phyloP scores from a whole-genome alignment of 495 filamentous ascomycete genomes.

The Penicillium desertorum region DNA sequence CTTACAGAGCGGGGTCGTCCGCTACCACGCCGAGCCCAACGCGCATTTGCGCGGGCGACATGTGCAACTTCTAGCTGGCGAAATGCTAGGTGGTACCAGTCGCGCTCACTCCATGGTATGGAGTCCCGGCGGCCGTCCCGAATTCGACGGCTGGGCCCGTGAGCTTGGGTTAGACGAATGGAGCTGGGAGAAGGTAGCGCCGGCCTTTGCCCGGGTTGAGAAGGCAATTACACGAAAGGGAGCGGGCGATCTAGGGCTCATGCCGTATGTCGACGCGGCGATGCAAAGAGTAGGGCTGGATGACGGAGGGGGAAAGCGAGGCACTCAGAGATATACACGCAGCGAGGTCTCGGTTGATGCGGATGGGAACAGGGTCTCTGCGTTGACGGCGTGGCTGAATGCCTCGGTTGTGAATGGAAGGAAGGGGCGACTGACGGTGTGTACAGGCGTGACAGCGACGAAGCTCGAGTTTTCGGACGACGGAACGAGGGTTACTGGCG shows the following conservation, averaged over 20 bases:
- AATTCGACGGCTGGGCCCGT: slow-evolving; percentile 2
- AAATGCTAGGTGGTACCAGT: slow-evolving; percentile 1
- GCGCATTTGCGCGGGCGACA: neutral
- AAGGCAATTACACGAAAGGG: neutral
- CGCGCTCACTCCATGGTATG: slow-evolving; percentile 3
- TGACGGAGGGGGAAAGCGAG: neutral
- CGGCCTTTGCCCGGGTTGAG: neutral
- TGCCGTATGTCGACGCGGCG: neutral
- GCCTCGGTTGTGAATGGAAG: neutral
- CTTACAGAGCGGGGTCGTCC: neutral
- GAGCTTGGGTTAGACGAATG: slow-evolving; percentile 1
- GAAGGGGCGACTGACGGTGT: neutral
- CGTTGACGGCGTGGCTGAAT: slow-evolving; percentile 3
- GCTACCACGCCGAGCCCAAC: neutral
- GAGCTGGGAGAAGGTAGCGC: slow-evolving; percentile 1
- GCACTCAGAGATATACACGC: slow-evolving; percentile 2
- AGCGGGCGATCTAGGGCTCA: neutral
- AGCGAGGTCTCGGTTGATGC: slow-evolving; percentile 7
- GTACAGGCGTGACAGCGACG: neutral
- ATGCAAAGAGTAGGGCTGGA: slow-evolving; percentile 1
- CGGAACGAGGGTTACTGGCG: neutral
- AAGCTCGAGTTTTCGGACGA: slow-evolving; percentile 3
- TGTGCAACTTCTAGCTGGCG: slow-evolving; percentile 1
- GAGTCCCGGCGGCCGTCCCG: slow-evolving; percentile 1
- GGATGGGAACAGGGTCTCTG: slow-evolving; percentile 1